These are phyloP conservation scores for Kwoniella shivajii DNA, from an alignment of 1,284 basidiomycete species.

Conservation along the genomic window DNA sequence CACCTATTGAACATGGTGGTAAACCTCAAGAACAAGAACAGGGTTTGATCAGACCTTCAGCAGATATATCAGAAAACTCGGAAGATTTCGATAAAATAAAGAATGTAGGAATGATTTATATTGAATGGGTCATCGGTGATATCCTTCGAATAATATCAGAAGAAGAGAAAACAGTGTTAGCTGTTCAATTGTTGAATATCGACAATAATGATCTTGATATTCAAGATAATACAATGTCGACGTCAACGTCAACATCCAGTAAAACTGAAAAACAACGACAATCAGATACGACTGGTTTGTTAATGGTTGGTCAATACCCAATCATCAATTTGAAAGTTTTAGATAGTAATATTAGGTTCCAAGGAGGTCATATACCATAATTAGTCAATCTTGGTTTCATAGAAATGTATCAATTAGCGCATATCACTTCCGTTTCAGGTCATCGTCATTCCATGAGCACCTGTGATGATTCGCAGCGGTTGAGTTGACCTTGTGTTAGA, in stretches of 20 bases:
- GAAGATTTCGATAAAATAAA: constrained; percentile 11
- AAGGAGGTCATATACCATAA: not conserved
- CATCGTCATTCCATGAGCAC: no score
- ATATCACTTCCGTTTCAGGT: no score
- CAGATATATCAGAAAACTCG: constrained; percentile 24
- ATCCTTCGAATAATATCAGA: constrained; percentile 8
- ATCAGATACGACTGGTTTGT: constrained; percentile 20
- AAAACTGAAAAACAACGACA: not conserved
- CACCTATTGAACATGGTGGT: constrained; percentile 4
- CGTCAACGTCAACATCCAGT: not conserved
- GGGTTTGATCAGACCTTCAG: constrained; percentile 43
- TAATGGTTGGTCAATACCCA: constrained; percentile 30
- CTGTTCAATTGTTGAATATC: constrained; percentile 7
- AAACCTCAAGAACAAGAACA: constrained; percentile 5
- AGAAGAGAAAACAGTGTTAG: constrained; percentile 7
- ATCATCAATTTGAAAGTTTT: constrained; percentile 33
- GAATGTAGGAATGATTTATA: constrained; percentile 35
- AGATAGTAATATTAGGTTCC: constrained; percentile 2
- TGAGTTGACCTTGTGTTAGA: no score
- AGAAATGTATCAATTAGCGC: not conserved
- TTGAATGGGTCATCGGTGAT: constrained; percentile 29
- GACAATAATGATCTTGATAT: not conserved
- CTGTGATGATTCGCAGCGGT: no score
- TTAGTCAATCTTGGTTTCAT: not conserved
- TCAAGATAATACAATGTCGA: not conserved